Evolutionary conservation across 2,329 filamentous ascomycete genomes (phyloP).

Genomic region (Aspergillus eucalypticola): DNA sequence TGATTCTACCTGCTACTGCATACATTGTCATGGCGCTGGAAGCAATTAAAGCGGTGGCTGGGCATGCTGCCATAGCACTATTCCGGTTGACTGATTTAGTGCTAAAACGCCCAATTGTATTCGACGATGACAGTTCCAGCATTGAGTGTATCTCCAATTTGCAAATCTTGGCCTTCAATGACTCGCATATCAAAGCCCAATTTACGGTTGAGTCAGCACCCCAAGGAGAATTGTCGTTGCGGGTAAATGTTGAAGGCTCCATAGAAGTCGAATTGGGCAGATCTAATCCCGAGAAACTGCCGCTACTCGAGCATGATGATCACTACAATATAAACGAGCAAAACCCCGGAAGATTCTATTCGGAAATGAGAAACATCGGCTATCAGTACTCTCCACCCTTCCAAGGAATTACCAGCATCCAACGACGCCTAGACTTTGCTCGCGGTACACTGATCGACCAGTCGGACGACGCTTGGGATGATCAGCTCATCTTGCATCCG

Average conservation of each 20-base stretch:
- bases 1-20: slow-evolving; percentile 33
- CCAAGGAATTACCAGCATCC: slow-evolving; percentile 17
- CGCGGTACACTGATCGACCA: slow-evolving; percentile 2
- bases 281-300: neutral
- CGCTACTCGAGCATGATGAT: neutral
- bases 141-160: slow-evolving; percentile 25
- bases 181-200: neutral
- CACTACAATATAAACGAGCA: slow-evolving; percentile 2
- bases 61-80: slow-evolving; percentile 2
- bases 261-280: slow-evolving; percentile 2
- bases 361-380: slow-evolving; percentile 18
- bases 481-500: slow-evolving; percentile 19
- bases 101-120: slow-evolving; percentile 29
- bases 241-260: neutral
- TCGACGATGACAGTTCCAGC: slow-evolving; percentile 23
- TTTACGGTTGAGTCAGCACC: neutral
- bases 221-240: slow-evolving; percentile 7
- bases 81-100: slow-evolving; percentile 25
- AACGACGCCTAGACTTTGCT: slow-evolving; percentile 13
- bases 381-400: slow-evolving; percentile 26
- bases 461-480: slow-evolving; percentile 7
- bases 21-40: slow-evolving; percentile 34
- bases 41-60: slow-evolving; percentile 13
- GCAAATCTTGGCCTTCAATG: neutral
- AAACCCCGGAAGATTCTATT: slow-evolving; percentile 22